Evolutionary conservation across 768 basidiomycete genomes (phyloP).

Genomic region (Gymnopilus dilepis): DNA sequence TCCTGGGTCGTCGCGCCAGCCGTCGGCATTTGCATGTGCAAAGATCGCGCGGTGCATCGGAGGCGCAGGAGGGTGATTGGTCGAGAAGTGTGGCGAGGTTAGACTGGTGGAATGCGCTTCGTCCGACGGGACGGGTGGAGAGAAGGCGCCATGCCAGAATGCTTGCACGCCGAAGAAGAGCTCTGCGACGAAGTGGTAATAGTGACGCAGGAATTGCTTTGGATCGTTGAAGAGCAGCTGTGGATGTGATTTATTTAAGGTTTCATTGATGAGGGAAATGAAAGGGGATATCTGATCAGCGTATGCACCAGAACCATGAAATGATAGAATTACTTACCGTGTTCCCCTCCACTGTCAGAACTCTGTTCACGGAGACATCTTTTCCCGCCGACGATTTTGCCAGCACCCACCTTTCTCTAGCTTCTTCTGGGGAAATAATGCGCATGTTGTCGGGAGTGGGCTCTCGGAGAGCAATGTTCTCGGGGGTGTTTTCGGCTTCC

Average conservation of each 20-base stretch:
- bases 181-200: conserved; percentile 89
- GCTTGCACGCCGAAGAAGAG: conserved; percentile 78
- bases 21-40: conserved; percentile 57
- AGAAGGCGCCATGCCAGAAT: conserved; percentile 67
- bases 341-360: conserved; percentile 74
- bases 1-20: conserved; percentile 78
- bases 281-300: neutral
- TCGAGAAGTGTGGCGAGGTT: conserved; percentile 22
- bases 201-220: conserved; percentile 79
- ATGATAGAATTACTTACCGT: conserved; percentile 49
- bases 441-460: conserved; percentile 69
- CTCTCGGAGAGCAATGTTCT: conserved; percentile 68
- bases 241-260: neutral
- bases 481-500: conserved; percentile 59
- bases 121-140: conserved; percentile 21
- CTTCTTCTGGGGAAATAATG: conserved; percentile 64
- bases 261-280: neutral
- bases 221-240: conserved; percentile 74
- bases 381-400: conserved; percentile 20
- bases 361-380: conserved; percentile 43
- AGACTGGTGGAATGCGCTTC: conserved; percentile 8
- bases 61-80: conserved; percentile 44
- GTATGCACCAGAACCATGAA: neutral
- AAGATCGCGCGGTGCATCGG: conserved; percentile 75
- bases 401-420: conserved; percentile 63